Base-by-base conservation (phyloP, 164 flowering plant genomes). In the Pachysandra terminalis region DNA sequence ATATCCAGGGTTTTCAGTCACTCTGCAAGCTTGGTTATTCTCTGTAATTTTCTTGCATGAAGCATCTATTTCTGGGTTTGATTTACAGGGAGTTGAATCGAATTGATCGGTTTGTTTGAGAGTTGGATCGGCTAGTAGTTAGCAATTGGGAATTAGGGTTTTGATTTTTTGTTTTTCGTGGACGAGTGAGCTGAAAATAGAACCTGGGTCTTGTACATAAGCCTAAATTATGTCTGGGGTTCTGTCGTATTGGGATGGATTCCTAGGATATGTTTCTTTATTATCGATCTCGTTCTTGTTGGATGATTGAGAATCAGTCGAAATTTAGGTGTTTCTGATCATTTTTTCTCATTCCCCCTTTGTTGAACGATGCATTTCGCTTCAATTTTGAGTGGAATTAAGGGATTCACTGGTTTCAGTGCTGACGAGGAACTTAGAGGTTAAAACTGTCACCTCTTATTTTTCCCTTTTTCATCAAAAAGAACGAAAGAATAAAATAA, bases 131-230 rank as follows among this genome's bases (percentile, higher is more conserved):
- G 60, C 24, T 24, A 8, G 19, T 17, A 61, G 71, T 61, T 17
- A 61, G 53, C 52, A 6, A 23, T 55, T 23, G 24, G 37, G 13
- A 9, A 16, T 68, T 70, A 63, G 72, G 72, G 67, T 70, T 70
- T 70, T 41, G 62, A 12, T 63, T n/a, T n/a, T 52, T 48, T 49
- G 49, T 28, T 7, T 49, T 59, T 12, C 16, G 22, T 51, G 56
- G 21, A 32, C 16, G 28, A 63, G 55, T 14, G 28, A 63, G 66
- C 62, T 40, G 32, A 57, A 56, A 69, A 22, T 63, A 35, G 37
- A 37, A 13, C 55, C 55, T 62, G 54, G 66, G 67, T 41, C 5
- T 51, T 55, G 72, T 62, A 62, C 56, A 40, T 1, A 26, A 63
- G 61, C 55, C 56, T 26, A 60, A 52, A 63, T 55, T 62, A 25